These are phyloP conservation scores for Ophiocytium majus DNA, from an alignment of 352 stramenopile genomes.

Conservation along the genomic window DNA sequence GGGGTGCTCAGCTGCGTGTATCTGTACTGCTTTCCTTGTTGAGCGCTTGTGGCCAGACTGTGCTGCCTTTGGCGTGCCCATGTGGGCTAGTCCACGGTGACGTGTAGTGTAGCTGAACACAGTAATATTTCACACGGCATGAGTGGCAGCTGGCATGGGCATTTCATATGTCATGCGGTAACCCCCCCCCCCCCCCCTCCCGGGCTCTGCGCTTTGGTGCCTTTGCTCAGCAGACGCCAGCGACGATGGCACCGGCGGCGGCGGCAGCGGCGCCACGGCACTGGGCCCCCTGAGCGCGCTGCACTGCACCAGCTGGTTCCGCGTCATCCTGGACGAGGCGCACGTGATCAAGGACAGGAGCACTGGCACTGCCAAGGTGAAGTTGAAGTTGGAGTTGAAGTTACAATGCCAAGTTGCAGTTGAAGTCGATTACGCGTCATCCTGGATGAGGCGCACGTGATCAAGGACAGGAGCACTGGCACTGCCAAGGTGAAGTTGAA, in stretches of 20 bases:
- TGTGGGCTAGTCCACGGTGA: too few species aligned
- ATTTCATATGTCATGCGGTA: too few species aligned
- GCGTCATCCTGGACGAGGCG: constrained; percentile 93
- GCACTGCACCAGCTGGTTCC: constrained; percentile 76
- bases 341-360: constrained; percentile 84
- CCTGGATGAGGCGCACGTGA: background rate
- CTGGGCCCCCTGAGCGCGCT: constrained; percentile 39
- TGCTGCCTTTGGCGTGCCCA: too few species aligned
- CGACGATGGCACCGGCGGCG: background rate
- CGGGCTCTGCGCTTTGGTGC: too few species aligned
- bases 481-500: background rate
- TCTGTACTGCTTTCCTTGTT: too few species aligned
- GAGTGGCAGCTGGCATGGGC: too few species aligned
- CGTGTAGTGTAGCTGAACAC: too few species aligned
- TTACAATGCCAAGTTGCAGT: background rate
- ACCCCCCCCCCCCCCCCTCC: too few species aligned
- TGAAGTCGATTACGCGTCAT: background rate
- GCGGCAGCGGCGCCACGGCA: background rate
- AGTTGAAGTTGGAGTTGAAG: background rate
- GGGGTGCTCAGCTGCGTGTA: too few species aligned
- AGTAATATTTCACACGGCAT: too few species aligned
- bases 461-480: background rate
- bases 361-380: constrained; percentile 84
- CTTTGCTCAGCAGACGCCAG: background rate
- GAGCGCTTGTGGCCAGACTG: too few species aligned